Base-by-base conservation (phyloP, 2,329 filamentous ascomycete genomes). In the Alternaria sp. region DNA sequence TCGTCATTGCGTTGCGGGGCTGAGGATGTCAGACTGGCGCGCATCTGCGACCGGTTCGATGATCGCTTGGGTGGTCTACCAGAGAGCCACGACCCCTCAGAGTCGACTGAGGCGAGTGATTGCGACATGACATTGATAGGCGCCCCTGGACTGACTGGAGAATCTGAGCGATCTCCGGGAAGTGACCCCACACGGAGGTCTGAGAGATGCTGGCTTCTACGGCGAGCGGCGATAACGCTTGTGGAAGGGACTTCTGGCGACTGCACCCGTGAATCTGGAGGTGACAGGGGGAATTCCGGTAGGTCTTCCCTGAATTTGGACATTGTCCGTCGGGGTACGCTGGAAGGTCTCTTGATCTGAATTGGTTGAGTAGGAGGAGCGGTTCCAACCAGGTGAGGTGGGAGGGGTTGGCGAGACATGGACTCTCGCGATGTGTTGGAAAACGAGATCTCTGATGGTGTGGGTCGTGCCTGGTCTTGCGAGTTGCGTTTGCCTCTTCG, bases 61-160 rank as follows among this genome's bases (percentile, higher is more conserved):
- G 77, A 79, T 47, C 81, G 81, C 77, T 86, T 82, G 70, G 84
- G 78, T 65, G 86, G 84, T 60, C 90, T 89, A 15, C 95, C 94
- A 4, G 94, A 96, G 47, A 99, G 89, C 96, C 96, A 99, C 0
- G 94, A 97, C 5, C 88, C 96, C 82, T 99, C 96, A 0, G 94
- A 97, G 75, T 97, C 96, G 63, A 98, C 93, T 0, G 94, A 97
- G 2, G 94, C 96, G 18, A 98, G 85, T 0, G 95, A 98, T 78
- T 94, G 91, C 28, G 94, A 93, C 75, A 94, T 80, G 33, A 77
- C 63, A 12, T 75, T 76, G 20, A 75, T 71, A 12, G 71, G 74
- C 37, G 72, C 67, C n/a, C 68, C 72, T 8, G 78, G 74, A 47
- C 75, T 79, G 53, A 80, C 75, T 0, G 82, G 81, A 10, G 82